Percentiles rank a stretch among this genome's conserved stretches.
phyloP scores from a whole-genome alignment of 768 basidiomycete species.

The Russula olivacea region DNA sequence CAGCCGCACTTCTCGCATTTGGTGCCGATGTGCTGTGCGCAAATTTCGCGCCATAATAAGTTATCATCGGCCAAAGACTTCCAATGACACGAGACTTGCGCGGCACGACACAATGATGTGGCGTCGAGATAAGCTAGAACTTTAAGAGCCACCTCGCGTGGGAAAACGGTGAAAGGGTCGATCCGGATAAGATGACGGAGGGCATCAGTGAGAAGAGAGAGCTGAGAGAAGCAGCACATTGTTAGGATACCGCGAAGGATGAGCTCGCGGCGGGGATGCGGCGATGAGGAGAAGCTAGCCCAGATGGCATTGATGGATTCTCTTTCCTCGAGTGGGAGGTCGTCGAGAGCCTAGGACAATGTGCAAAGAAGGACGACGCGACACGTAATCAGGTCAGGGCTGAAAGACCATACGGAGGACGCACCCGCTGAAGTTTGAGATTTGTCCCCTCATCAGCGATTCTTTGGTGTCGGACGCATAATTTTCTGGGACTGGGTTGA shows the following conservation, averaged over 20 bases:
- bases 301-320: conserved; percentile 87
- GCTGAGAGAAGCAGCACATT: conserved; percentile 98
- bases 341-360: conserved; percentile 71
- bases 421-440: conserved; percentile 82
- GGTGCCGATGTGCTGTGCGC: conserved; percentile 96
- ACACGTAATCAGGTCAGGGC: conserved; percentile 12
- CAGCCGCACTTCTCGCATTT: conserved; percentile 97
- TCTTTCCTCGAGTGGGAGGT: conserved; percentile 77
- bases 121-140: conserved; percentile 88
- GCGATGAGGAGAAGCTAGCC: conserved; percentile 94
- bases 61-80: conserved; percentile 89
- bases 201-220: conserved; percentile 91
- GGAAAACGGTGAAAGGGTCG: conserved; percentile 88
- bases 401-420: conserved; percentile 24
- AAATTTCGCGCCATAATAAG: conserved; percentile 90
- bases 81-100: conserved; percentile 86
- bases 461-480: conserved; percentile 89
- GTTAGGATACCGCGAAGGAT: conserved; percentile 96
- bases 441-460: conserved; percentile 97
- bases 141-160: conserved; percentile 83
- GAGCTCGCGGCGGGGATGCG: conserved; percentile 83
- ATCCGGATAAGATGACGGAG: conserved; percentile 90
- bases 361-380: not conserved
- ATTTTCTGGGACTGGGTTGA: conserved; percentile 52
- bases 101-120: conserved; percentile 86